Evolutionary conservation across 2,329 filamentous ascomycete genomes (phyloP).

Genomic region (Fusarium multiceps): DNA sequence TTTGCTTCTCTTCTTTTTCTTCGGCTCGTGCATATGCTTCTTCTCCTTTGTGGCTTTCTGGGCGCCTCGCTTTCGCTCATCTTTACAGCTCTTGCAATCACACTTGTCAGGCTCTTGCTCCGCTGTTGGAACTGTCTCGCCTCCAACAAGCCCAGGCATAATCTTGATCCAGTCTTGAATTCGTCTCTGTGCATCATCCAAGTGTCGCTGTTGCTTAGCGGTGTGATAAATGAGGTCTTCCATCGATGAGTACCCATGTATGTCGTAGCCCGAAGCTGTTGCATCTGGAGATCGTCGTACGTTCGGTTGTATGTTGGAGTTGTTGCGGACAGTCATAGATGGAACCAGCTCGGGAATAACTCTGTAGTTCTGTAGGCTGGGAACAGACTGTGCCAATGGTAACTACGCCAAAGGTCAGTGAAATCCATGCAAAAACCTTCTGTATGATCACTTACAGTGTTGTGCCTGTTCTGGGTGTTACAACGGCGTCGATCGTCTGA

Average conservation of each 20-base stretch:
- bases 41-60: slow-evolving; percentile 3
- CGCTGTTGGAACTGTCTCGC: background rate
- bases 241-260: background rate
- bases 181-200: slow-evolving; percentile 24
- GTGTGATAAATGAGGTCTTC: slow-evolving; percentile 24
- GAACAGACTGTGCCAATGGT: background rate
- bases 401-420: slow-evolving; percentile 10
- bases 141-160: slow-evolving; percentile 17
- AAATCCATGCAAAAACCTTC: background rate
- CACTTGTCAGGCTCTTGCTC: background rate
- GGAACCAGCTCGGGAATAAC: background rate
- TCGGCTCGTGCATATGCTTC: background rate
- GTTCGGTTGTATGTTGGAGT: background rate
- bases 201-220: slow-evolving; percentile 18
- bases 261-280: background rate
- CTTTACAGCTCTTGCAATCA: background rate
- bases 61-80: background rate
- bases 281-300: background rate
- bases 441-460: slow-evolving; percentile 1
- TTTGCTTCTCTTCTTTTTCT: slow-evolving; percentile 3
- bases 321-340: background rate
- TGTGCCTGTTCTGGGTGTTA: background rate
- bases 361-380: background rate
- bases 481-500: background rate
- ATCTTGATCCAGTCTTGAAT: slow-evolving; percentile 31